phyloP scores from a whole-genome alignment of 306 rosid species.

The Cicer arietinum region DNA sequence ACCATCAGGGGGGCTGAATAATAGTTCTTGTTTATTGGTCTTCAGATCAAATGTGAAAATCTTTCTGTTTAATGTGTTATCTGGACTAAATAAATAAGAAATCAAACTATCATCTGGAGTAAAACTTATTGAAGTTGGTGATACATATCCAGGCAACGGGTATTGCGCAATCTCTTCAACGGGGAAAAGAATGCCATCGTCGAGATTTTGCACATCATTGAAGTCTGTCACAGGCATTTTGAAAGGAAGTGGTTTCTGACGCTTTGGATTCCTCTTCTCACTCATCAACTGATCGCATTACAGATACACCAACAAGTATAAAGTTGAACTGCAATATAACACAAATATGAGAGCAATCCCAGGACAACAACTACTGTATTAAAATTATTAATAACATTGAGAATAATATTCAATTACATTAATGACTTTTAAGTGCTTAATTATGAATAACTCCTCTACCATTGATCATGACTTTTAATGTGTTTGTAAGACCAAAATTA shows the following conservation, averaged over 20 bases:
- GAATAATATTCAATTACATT: conserved; percentile 36
- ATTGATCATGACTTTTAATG: conserved; percentile 17
- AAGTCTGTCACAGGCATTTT: conserved; percentile 80
- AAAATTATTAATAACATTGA: background rate
- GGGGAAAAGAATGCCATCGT: conserved; percentile 63
- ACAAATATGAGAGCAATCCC: conserved; percentile 39
- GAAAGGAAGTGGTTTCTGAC: conserved; percentile 56
- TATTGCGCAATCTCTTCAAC: conserved; percentile 90
- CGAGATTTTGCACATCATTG: conserved; percentile 57
- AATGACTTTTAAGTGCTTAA: conserved; percentile 1
- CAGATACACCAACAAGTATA: conserved; percentile 45
- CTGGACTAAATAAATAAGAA: conserved; percentile 83
- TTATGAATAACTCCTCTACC: conserved; percentile 12
- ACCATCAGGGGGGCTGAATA: conserved; percentile 88
- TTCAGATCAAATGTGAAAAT: conserved; percentile 68
- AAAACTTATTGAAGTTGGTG: conserved; percentile 80
- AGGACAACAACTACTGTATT: conserved; percentile 24
- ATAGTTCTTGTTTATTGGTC: conserved; percentile 63
- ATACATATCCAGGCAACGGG: conserved; percentile 88
- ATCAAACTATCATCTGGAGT: conserved; percentile 77
- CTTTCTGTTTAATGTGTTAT: conserved; percentile 71
- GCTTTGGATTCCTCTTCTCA: conserved; percentile 70
- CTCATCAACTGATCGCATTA: conserved; percentile 82
- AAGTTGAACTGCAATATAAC: conserved; percentile 46
- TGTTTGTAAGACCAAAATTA: background rate